A percentile compares a stretch with the other conserved stretches of the same genome.
Conservation (phyloP, 768 basidiomycete genomes). For the Sutorius australiensis region DNA sequence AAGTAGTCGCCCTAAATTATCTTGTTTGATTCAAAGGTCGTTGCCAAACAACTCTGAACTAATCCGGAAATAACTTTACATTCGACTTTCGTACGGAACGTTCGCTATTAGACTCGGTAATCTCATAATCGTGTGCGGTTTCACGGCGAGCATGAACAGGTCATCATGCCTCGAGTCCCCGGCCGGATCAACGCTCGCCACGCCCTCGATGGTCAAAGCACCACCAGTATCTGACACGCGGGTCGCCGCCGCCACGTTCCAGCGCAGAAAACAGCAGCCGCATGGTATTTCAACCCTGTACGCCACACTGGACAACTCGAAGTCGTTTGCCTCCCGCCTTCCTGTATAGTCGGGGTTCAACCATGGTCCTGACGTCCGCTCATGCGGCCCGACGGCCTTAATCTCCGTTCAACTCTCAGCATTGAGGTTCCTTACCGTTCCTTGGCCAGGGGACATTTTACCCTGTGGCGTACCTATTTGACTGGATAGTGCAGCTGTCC, state of each 20-base stretch:
- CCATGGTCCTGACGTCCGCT: not conserved
- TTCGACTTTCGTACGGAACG: not conserved
- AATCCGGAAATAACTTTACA: not conserved
- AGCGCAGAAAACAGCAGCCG: not conserved
- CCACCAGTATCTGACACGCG: not conserved
- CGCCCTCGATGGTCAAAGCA: not conserved
- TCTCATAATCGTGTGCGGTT: not conserved
- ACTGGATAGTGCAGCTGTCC: not conserved
- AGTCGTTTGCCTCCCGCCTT: not conserved
- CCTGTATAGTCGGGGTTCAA: not conserved
- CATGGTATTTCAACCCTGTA: not conserved
- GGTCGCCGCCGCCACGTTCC: not conserved
- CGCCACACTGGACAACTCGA: constrained; percentile 1
- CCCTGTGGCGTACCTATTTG: constrained; percentile 1
- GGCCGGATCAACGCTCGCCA: not conserved
- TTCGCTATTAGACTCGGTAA: not conserved
- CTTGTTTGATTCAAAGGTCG: constrained; percentile 26
- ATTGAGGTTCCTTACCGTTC: not conserved
- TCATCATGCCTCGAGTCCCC: not conserved
- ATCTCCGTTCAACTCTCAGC: not conserved
- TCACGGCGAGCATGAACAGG: not conserved
- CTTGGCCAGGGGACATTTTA: not conserved
- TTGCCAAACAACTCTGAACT: constrained; percentile 26
- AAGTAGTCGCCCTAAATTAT: not conserved
- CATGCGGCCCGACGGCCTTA: not conserved